These are phyloP conservation scores for Golubevia pallescens DNA, from an alignment of 1,284 basidiomycete genomes.

Conservation along the genomic window DNA sequence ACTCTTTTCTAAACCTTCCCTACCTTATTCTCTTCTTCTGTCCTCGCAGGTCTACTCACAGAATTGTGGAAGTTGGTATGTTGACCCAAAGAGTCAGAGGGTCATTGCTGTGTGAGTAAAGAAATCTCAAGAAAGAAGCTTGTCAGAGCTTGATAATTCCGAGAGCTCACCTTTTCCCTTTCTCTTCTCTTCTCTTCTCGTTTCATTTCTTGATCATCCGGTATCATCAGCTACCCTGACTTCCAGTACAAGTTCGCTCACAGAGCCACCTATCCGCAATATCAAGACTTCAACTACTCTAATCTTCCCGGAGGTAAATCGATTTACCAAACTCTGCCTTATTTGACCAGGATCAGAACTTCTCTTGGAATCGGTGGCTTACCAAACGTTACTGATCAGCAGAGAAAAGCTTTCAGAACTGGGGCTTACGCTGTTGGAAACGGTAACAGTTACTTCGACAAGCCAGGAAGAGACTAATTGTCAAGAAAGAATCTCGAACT, in stretches of 20 bases:
- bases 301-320: neutral
- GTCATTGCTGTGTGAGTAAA: neutral
- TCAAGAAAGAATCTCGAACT: too few relatives aligned
- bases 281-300: neutral
- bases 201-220: neutral
- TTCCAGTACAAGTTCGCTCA: neutral
- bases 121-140: too few relatives aligned
- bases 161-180: neutral
- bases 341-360: neutral
- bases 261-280: neutral
- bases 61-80: slow-evolving; percentile 1
- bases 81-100: neutral
- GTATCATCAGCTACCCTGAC: neutral
- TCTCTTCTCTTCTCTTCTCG: neutral
- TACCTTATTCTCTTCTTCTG: too few relatives aligned
- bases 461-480: neutral
- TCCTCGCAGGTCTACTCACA: neutral
- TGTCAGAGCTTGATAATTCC: too few relatives aligned
- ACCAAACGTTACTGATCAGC: neutral
- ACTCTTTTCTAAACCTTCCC: too few relatives aligned
- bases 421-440: neutral
- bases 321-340: neutral
- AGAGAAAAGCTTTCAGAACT: neutral
- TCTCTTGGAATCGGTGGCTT: neutral
- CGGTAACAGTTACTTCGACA: neutral